Conservation (phyloP, 2,329 filamentous ascomycete genomes). For the Chaetomiaceae sp. region DNA sequence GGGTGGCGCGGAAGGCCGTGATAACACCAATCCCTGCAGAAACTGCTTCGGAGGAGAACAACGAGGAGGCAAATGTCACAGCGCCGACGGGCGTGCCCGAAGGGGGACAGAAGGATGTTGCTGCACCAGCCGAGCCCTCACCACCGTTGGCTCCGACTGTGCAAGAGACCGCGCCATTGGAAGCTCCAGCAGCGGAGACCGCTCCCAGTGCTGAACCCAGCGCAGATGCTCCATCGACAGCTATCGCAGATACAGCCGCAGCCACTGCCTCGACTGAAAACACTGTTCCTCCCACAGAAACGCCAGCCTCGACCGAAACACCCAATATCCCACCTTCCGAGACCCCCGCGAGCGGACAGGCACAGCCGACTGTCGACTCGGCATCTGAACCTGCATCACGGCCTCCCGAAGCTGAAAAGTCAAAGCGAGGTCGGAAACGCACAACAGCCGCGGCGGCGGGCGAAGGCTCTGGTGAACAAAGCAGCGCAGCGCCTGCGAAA, state of each 20-base stretch:
- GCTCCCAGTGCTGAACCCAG: neutral
- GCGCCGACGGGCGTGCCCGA: neutral
- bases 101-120: neutral
- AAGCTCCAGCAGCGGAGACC: neutral
- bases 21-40: neutral
- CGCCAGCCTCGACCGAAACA: neutral
- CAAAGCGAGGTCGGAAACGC: constrained; percentile 18
- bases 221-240: neutral
- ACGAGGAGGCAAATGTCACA: neutral
- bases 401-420: constrained; percentile 1
- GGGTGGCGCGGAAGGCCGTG: neutral
- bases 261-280: neutral
- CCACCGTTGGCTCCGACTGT: neutral
- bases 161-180: neutral
- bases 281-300: neutral
- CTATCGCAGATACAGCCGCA: neutral
- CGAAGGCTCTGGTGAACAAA: constrained; percentile 13
- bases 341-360: neutral
- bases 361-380: constrained; percentile 3
- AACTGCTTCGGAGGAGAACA: neutral
- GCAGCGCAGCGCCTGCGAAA: constrained; percentile 15
- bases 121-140: neutral
- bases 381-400: constrained; percentile 1
- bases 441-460: constrained; percentile 13
- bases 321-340: neutral